Base-by-base conservation (phyloP, 1,284 basidiomycete species). In the Microbotryum lychnidis-dioicae region DNA sequence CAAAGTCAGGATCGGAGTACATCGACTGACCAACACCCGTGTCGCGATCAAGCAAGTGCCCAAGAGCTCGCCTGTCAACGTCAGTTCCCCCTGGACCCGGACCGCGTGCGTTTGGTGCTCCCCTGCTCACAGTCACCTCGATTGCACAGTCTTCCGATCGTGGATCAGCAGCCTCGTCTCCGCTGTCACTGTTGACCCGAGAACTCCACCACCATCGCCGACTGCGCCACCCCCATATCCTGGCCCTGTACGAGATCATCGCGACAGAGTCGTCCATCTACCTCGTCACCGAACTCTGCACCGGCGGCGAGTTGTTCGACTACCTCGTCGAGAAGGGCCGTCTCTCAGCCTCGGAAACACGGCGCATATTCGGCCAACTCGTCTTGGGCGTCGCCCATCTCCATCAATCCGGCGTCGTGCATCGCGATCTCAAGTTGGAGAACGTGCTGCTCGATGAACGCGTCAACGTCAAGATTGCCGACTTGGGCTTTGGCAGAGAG, bases 41-140 rank as follows among this genome's bases (percentile, higher is more conserved):
- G 91, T 97, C 66, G 94, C 94, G 56, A 88, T 98, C 78, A 98
- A 98, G 78, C 93, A 97, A 77, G 91, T 98, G 65, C 91, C 94
- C 45, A 97, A 97, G 77, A 83, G 84, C 61, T 84, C 90, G 78
- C 90, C 91, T 25, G 4, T 44, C 20, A 50, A 14, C 44, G 21
- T 16, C 29, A 44, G 27, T 25, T 3, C 5, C 44, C 27, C 6
- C 27, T 6, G 27, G 4, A 27, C 23, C n/a, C 1, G 27, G 4
- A 27, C 23, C n/a, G 48, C 57, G 23, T 57, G 58, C 12, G 33
- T 10, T 16, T 54, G 23, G 45, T 23, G 27, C 52, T 31, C 42
- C 14, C 33, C 20, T 16, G 23, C 37, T 25, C 14, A 7, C 52
- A 5, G 16, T 47, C 5, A 9, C 25, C 18, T 33, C 23, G 18